Base-by-base conservation (phyloP, 2,329 filamentous ascomycete species). In the Emmonsia crescens region DNA sequence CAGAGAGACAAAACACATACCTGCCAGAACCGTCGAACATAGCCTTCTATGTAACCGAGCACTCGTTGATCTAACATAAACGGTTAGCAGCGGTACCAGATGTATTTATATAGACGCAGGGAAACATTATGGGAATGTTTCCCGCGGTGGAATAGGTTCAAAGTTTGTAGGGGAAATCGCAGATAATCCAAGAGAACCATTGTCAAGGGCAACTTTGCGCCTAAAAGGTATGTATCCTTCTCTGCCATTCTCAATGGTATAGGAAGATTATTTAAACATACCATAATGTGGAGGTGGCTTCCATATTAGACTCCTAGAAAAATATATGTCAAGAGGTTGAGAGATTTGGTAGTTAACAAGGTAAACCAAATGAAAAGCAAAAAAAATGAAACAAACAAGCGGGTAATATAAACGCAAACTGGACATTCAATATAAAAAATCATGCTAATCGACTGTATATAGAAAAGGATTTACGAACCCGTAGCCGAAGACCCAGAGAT, bases 401-500 rank as follows among this genome's bases (percentile, higher is more conserved):
- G 16, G 24, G 6, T n/a, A 46, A 46, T 46, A 46, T 21, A 24
- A 46, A 12, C n/a, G 9, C n/a, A 24, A 24, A 21, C 8, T 46
- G n/a, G 8, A 8, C 3, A 10, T 46, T n/a, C 42, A 46, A 24
- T 24, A n/a, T n/a, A n/a, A n/a, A n/a, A n/a, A n/a, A n/a, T n/a
- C n/a, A n/a, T n/a, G n/a, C n/a, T n/a, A 46, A 24, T 46, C 40
- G 16, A 12, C n/a, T 0, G n/a, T 6, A 46, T 48, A 57, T 44
- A 57, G 56, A 64, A 67, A 63, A 63, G 52, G 6, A 51, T 51
- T 29, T 31, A 78, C 81, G 67, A 79, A 96, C 93, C 93, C 94
- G 72, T 97, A 99, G 64, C 94, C 94, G 75, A 96, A 97, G 54
- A 99, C 80, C 94, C 94, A 99, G 70, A 97, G 91, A 72, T 96